Base-by-base conservation (phyloP, 108 stramenopile genomes). In the Cyclotella baltica region DNA sequence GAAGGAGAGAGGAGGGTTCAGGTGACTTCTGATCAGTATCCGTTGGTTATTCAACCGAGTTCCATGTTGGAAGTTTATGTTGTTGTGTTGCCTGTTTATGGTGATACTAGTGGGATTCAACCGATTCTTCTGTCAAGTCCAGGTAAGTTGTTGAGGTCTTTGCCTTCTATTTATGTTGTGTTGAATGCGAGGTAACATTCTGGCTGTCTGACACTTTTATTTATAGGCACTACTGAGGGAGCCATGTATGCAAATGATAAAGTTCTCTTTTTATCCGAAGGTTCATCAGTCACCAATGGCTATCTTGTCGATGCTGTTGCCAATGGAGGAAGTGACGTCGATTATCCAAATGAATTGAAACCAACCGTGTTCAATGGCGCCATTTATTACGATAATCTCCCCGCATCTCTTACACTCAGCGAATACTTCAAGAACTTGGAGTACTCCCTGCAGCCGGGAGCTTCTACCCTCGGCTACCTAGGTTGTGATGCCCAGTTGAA, bases 351-450 rank as follows among this genome's bases (percentile, higher is more conserved):
- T 22, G 69, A 70, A 20, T 46, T n/a, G 0, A 46, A 59, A 20
- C 69, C 62, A 20, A 65, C 77, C 23, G 37, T 78, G 1, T 78
- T 78, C 62, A 78, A 70, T 38, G 77, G 77, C 18, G 69, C 69
- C 38, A 15, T 78, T 29, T 78, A 78, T 37, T 78, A 78, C 53
- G 77, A 78, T 53, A 63, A 31, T 15, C 36, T 78, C 33, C n/a
- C 18, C 46, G 53, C 20, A 20, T 62, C 27, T 31, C 50, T 48
- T 18, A 3, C 77, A 15, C 37, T 78, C 8, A 46, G 16, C 10
- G 70, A 78, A n/a, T 78, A 78, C 62, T 78, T 27, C 38, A 55
- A 64, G 19, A 34, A 53, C 27, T 35, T 78, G 62, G 56, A 80
- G 37, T 65, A 80, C 51, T 72, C 71, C 37, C 38, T 67, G 19